Conservation (phyloP, 345 rosid species). For the Kernera saxatilis region DNA sequence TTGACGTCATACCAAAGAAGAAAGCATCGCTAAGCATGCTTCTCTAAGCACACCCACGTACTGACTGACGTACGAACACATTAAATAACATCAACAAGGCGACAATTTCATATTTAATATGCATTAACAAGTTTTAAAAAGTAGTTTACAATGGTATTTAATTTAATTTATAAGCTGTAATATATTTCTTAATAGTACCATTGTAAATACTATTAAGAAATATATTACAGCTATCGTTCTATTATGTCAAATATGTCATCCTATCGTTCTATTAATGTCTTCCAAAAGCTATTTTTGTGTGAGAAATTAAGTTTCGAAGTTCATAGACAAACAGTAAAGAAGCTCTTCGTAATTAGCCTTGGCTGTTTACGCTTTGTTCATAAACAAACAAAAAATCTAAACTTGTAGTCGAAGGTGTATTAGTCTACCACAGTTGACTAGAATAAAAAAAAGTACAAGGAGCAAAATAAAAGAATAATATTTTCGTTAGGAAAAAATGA, state of each 20-base stretch:
- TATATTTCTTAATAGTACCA: no score
- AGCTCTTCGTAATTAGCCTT: no score
- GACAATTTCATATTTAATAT: neutral
- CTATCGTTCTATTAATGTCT: no score
- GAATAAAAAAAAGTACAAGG: neutral
- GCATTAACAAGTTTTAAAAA: no score
- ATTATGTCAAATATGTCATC: no score
- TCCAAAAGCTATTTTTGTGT: no score
- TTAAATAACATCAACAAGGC: neutral
- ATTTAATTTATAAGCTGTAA: no score
- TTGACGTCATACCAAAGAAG: neutral
- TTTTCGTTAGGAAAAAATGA: neutral
- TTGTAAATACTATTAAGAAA: no score
- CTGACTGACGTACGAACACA: neutral
- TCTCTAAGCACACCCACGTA: neutral
- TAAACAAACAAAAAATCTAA: neutral
- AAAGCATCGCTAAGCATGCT: constrained; percentile 4
- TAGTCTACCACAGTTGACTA: neutral
- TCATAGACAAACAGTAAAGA: no score
- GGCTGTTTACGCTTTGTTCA: neutral
- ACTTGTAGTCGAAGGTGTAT: neutral
- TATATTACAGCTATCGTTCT: no score
- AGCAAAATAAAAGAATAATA: neutral
- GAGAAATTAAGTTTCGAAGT: no score
- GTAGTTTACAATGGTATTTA: no score